These are phyloP conservation scores for Lolium perenne DNA, from an alignment of 176 grass and related monocot genomes.

Conservation along the genomic window DNA sequence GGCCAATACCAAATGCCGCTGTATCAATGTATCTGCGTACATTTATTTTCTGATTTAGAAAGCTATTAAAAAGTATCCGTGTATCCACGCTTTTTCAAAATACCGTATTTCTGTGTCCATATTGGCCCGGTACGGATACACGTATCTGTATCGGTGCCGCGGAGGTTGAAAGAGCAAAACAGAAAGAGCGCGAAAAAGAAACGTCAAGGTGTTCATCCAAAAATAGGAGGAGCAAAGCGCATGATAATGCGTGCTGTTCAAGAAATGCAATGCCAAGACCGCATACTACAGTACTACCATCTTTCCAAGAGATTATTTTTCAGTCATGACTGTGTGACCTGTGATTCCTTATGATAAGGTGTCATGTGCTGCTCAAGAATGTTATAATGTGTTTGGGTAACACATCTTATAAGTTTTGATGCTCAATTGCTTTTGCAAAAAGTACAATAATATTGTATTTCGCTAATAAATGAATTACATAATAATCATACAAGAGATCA, in stretches of 20 bases:
- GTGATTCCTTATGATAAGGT: constrained; percentile 28
- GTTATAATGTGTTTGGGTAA: neutral
- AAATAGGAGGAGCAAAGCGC: constrained; percentile 2
- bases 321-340: neutral
- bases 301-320: constrained; percentile 21
- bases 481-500: neutral
- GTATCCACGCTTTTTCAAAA: no score
- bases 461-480: constrained; percentile 4
- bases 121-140: no score
- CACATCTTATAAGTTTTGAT: neutral
- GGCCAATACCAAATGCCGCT: no score
- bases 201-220: neutral
- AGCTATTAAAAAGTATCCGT: no score
- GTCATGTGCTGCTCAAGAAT: neutral
- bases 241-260: neutral
- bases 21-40: no score
- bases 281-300: neutral
- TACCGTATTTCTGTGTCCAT: no score
- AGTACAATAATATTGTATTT: constrained; percentile 19
- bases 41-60: no score
- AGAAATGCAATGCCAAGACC: constrained; percentile 22
- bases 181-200: neutral
- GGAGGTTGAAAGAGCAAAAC: neutral
- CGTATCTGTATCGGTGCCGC: no score
- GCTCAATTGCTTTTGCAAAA: neutral